Percentiles rank a stretch among this genome's conserved stretches.
These are phyloP conservation scores for Daldinia sp. DNA, from an alignment of 2,329 filamentous ascomycete species.

Conservation along the genomic window DNA sequence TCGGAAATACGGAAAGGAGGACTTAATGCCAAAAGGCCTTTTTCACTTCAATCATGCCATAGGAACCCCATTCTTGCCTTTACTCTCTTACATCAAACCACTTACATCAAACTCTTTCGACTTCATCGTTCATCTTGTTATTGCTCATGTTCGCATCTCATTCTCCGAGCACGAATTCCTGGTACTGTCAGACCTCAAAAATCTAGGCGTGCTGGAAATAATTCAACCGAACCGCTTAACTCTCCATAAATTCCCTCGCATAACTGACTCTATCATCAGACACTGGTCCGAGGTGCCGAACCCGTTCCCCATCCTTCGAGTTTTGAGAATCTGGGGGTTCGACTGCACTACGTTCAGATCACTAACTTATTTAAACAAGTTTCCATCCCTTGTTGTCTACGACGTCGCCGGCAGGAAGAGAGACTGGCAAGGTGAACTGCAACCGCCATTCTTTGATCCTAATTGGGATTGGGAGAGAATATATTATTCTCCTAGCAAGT, in stretches of 20 bases:
- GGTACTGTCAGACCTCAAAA: conserved; percentile 57
- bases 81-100: conserved; percentile 55
- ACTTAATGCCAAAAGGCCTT: not conserved
- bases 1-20: conserved; percentile 2
- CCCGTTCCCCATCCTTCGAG: conserved; percentile 61
- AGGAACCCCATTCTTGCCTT: conserved; percentile 19
- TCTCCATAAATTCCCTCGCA: conserved; percentile 51
- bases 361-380: conserved; percentile 56
- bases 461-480: not conserved
- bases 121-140: conserved; percentile 49
- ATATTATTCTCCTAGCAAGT: not conserved
- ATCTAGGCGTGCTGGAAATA: conserved; percentile 63
- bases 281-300: conserved; percentile 58
- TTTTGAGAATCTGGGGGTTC: conserved; percentile 61
- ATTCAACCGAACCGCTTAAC: conserved; percentile 54
- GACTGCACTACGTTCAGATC: conserved; percentile 56
- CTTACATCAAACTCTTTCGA: conserved; percentile 52
- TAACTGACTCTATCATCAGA: conserved; percentile 61
- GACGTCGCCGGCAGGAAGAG: conserved; percentile 55
- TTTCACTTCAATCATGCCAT: conserved; percentile 12
- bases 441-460: not conserved
- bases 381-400: conserved; percentile 61
- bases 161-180: conserved; percentile 56
- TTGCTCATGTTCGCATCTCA: conserved; percentile 25
- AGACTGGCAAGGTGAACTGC: conserved; percentile 51